These are phyloP conservation scores for Curvularia verruculosa DNA, from an alignment of 2,329 filamentous ascomycete genomes.

Conservation along the genomic window DNA sequence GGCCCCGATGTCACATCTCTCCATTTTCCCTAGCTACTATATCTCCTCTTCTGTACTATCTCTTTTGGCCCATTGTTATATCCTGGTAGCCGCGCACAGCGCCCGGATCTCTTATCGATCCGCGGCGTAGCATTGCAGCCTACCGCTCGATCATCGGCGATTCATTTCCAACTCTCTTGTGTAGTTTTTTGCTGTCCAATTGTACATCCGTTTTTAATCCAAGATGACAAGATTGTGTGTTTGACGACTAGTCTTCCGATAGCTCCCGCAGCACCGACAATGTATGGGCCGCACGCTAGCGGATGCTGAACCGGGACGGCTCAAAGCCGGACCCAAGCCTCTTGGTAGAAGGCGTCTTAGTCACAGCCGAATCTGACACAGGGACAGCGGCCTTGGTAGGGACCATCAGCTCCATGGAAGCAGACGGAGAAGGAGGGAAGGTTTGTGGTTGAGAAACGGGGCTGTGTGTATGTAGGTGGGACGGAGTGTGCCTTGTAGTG, in stretches of 20 bases:
- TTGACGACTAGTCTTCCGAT: conserved; percentile 11
- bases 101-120: conserved; percentile 3
- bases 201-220: conserved; percentile 1
- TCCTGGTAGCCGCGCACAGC: conserved; percentile 6
- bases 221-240: neutral
- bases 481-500: conserved; percentile 1
- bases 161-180: conserved; percentile 1
- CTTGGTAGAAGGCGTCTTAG: conserved; percentile 4
- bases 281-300: conserved; percentile 10
- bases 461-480: neutral
- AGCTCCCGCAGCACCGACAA: conserved; percentile 9
- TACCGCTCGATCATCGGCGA: conserved; percentile 7
- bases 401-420: neutral
- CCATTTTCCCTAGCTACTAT: conserved; percentile 2
- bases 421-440: neutral
- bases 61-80: neutral
- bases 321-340: neutral
- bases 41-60: neutral
- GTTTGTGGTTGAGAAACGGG: neutral
- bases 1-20: neutral
- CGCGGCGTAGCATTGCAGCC: conserved; percentile 11
- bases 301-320: conserved; percentile 5
- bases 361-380: conserved; percentile 3
- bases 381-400: conserved; percentile 7
- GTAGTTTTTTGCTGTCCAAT: neutral